Conservation (phyloP, 2,329 filamentous ascomycete genomes). For the Cercospora sojina region DNA sequence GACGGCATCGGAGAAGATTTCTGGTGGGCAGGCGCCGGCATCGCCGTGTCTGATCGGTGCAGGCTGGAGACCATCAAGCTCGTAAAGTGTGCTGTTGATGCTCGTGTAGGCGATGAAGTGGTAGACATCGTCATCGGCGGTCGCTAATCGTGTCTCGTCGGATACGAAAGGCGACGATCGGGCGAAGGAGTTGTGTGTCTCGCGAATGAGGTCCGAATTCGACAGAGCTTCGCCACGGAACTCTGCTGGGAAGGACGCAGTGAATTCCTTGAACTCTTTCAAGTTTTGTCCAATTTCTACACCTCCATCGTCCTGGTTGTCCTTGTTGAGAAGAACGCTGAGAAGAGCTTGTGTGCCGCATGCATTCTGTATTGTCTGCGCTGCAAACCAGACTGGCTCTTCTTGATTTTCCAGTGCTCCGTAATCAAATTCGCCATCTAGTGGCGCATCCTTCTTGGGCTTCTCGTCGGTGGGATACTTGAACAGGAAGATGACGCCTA, state of each 20-base stretch:
- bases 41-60: slow-evolving; percentile 85
- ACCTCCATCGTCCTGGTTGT: slow-evolving; percentile 38
- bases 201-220: slow-evolving; percentile 59
- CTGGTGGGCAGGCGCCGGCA: slow-evolving; percentile 63
- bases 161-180: slow-evolving; percentile 86
- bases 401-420: slow-evolving; percentile 54
- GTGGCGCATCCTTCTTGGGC: slow-evolving; percentile 60
- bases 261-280: slow-evolving; percentile 81
- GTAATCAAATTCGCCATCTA: slow-evolving; percentile 79
- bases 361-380: slow-evolving; percentile 97
- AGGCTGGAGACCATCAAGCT: slow-evolving; percentile 91
- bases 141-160: slow-evolving; percentile 73
- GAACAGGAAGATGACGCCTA: slow-evolving; percentile 96
- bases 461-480: slow-evolving; percentile 79
- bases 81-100: slow-evolving; percentile 78
- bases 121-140: slow-evolving; percentile 84
- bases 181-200: slow-evolving; percentile 87
- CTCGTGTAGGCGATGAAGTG: slow-evolving; percentile 96
- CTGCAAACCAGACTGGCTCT: slow-evolving; percentile 79
- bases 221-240: slow-evolving; percentile 68
- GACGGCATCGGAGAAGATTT: slow-evolving; percentile 74
- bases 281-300: slow-evolving; percentile 73
- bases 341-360: slow-evolving; percentile 95
- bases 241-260: slow-evolving; percentile 70
- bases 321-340: slow-evolving; percentile 85